Percentiles rank a stretch among this genome's conserved stretches.
phyloP scores from a whole-genome alignment of 208 protist species.

The Polymyxa betae region DNA sequence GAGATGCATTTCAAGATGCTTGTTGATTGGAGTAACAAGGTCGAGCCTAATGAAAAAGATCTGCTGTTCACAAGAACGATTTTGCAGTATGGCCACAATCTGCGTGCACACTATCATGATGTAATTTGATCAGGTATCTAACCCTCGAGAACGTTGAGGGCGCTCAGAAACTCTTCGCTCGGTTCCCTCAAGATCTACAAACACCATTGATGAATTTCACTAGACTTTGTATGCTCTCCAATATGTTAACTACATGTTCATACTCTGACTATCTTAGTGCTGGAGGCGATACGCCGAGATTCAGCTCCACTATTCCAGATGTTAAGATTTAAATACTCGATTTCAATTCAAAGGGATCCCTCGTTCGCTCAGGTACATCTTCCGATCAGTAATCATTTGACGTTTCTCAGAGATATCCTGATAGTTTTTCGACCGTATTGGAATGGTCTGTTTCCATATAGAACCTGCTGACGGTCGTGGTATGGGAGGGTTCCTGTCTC shows the following conservation, averaged over 20 bases:
- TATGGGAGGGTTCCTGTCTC: neutral
- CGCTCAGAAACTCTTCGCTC: neutral
- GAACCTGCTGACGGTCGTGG: neutral
- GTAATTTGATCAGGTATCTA: neutral
- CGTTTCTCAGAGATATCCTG: neutral
- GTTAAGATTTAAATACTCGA: neutral
- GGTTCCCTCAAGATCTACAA: neutral
- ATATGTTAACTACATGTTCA: neutral
- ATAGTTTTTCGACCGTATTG: neutral
- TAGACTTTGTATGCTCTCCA: neutral
- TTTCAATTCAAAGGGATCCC: neutral
- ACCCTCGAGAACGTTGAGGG: neutral
- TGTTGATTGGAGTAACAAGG: neutral
- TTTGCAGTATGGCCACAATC: neutral
- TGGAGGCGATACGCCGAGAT: neutral
- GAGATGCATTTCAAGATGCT: neutral
- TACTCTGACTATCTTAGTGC: neutral
- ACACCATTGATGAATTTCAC: neutral
- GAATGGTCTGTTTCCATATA: neutral
- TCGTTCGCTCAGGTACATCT: neutral
- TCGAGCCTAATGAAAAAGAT: neutral
- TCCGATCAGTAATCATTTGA: neutral
- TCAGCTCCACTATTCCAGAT: neutral
- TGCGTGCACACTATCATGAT: neutral
- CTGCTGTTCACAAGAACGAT: neutral